Conservation (phyloP, 108 stramenopile genomes). For the Epipyxis sp. region DNA sequence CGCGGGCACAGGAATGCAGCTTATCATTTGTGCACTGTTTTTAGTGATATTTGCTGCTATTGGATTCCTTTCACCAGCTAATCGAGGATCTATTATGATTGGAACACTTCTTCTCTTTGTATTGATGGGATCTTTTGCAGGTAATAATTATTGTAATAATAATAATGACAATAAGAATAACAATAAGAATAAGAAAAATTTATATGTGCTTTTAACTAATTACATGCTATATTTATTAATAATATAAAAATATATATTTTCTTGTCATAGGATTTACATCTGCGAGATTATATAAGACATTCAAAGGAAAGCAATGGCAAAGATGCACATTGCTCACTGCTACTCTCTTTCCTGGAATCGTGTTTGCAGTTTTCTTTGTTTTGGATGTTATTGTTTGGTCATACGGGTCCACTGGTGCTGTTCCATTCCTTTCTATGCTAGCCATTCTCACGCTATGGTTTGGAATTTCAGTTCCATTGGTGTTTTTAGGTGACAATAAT, state of each 20-base stretch:
- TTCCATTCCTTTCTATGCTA: conserved; percentile 83
- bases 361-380: conserved; percentile 74
- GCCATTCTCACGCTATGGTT: conserved; percentile 97
- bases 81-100: conserved; percentile 86
- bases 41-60: conserved; percentile 77
- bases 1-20: conserved; percentile 80
- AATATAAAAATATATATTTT: too few relatives aligned
- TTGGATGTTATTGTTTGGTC: conserved; percentile 84
- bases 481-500: too few relatives aligned
- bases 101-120: conserved; percentile 81
- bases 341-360: conserved; percentile 77
- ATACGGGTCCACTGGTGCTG: conserved; percentile 79
- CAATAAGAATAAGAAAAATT: too few relatives aligned
- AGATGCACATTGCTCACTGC: conserved; percentile 83
- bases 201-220: too few relatives aligned
- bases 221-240: too few relatives aligned
- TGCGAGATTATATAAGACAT: conserved; percentile 83
- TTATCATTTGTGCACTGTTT: conserved; percentile 59
- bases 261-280: conserved; percentile 82
- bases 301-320: conserved; percentile 78
- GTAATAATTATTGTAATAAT: too few relatives aligned
- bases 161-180: too few relatives aligned
- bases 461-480: conserved; percentile 89
- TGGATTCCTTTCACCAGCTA: conserved; percentile 87
- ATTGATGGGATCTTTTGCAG: conserved; percentile 71